Evolutionary conservation across 2,329 filamentous ascomycete genomes (phyloP).

Genomic region (Fusarium equiseti): DNA sequence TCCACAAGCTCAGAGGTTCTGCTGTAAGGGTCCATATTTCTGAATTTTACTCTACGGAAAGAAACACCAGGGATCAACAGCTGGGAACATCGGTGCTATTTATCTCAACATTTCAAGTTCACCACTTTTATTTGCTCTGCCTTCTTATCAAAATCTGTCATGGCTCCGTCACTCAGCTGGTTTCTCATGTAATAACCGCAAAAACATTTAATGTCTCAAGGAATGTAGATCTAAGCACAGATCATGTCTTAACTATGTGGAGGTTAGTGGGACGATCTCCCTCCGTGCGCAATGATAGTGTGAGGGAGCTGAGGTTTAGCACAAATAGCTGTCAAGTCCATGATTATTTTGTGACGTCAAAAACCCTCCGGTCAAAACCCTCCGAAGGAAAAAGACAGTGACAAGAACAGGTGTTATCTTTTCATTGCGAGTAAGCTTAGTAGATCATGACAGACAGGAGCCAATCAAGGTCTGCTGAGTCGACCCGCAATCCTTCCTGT

Average conservation of each 20-base stretch:
- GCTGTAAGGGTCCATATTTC: neutral
- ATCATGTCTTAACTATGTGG: neutral
- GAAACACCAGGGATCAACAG: no score
- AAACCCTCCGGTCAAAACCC: neutral
- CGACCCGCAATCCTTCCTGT: neutral
- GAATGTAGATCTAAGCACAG: neutral
- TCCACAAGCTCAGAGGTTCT: neutral
- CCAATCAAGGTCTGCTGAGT: neutral
- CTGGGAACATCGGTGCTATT: neutral
- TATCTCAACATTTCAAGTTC: fast-evolving
- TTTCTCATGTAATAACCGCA: fast-evolving
- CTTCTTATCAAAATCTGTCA: fast-evolving
- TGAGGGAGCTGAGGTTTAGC: neutral
- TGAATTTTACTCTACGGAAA: fast-evolving
- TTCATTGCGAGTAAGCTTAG: neutral
- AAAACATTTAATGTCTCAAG: neutral
- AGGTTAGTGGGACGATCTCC: neutral
- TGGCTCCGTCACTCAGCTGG: neutral
- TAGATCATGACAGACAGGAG: neutral
- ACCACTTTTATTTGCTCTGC: neutral
- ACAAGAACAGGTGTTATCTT: neutral
- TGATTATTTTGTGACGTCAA: neutral
- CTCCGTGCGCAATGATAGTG: neutral
- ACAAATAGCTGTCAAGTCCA: neutral
- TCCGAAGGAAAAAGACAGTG: neutral